Conservation (phyloP, 495 filamentous ascomycete species). For the Ascobolus immersus region DNA sequence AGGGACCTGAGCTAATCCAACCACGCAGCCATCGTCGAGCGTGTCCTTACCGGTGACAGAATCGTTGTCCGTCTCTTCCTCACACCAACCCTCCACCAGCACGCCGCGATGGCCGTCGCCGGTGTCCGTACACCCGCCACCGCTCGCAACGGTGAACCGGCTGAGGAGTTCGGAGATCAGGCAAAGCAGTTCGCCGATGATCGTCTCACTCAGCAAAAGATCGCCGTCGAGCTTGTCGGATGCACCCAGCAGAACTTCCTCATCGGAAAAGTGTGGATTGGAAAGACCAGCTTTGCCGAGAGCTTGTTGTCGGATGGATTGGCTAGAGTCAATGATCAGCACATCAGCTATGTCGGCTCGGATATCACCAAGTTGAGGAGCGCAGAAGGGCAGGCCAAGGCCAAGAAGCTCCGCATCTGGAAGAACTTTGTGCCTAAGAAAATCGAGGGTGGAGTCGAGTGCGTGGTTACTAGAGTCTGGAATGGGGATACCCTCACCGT, state of each 20-base stretch:
- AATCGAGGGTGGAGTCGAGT: conserved; percentile 37
- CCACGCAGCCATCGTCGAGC: conserved; percentile 40
- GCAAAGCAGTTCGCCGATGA: conserved; percentile 65
- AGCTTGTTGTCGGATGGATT: conserved; percentile 69
- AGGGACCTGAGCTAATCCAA: conserved; percentile 5
- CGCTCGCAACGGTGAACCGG: conserved; percentile 56
- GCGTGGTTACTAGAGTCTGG: conserved; percentile 56
- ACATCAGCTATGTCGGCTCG: conserved; percentile 62
- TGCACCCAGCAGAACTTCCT: conserved; percentile 67
- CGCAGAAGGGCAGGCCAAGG: conserved; percentile 67
- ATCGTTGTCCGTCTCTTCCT: conserved; percentile 60
- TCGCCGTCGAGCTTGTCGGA: conserved; percentile 57
- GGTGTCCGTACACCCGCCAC: conserved; percentile 71
- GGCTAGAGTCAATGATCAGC: conserved; percentile 77
- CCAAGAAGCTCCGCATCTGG: conserved; percentile 46
- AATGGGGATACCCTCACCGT: conserved; percentile 64
- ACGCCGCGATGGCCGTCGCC: conserved; percentile 62
- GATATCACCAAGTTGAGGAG: conserved; percentile 68
- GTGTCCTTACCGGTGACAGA: conserved; percentile 72
- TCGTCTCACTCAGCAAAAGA: conserved; percentile 60
- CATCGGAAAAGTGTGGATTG: conserved; percentile 55
- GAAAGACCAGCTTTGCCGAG: conserved; percentile 65
- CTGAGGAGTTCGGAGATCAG: conserved; percentile 69
- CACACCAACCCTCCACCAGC: conserved; percentile 50
- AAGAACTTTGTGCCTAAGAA: conserved; percentile 45